phyloP scores from a whole-genome alignment of 2,329 filamentous ascomycete genomes.

The Venturia nashicola region DNA sequence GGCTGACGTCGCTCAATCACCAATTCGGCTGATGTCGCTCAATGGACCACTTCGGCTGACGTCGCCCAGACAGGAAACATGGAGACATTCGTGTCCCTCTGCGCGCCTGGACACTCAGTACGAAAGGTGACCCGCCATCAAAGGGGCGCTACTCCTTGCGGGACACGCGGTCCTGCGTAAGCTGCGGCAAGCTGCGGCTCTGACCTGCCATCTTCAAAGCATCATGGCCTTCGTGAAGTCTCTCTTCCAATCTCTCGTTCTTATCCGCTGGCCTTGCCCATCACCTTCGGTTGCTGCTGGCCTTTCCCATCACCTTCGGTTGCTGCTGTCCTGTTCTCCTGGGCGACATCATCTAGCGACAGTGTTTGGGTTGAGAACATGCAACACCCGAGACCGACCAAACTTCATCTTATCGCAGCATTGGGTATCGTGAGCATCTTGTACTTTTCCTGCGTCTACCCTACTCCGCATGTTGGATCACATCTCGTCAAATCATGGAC shows the following conservation, averaged over 20 bases:
- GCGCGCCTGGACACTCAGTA: neutral
- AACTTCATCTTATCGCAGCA: slow-evolving; percentile 1
- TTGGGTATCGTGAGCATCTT: slow-evolving; percentile 14
- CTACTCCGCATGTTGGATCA: slow-evolving; percentile 17
- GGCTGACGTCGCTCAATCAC: neutral
- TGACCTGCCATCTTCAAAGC: neutral
- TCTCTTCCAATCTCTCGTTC: neutral
- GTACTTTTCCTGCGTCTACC: slow-evolving; percentile 20
- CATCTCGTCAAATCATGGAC: slow-evolving; percentile 20
- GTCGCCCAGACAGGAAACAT: neutral
- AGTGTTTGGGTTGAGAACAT: neutral
- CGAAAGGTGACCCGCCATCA: neutral
- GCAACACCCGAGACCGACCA: neutral
- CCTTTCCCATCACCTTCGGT: neutral
- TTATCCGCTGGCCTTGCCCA: neutral
- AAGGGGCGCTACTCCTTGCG: neutral
- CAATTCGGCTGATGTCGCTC: too few species aligned
- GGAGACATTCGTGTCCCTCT: neutral
- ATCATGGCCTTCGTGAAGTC: neutral
- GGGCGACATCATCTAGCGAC: neutral
- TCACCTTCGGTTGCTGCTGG: neutral
- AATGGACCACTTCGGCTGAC: neutral
- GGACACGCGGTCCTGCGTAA: slow-evolving; percentile 3
- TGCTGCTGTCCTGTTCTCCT: neutral
- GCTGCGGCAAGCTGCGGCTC: slow-evolving; percentile 2